A percentile compares a stretch with the other conserved stretches of the same genome.
These are phyloP conservation scores for Colletotrichum kahawae DNA, from an alignment of 2,329 filamentous ascomycete genomes.

Conservation along the genomic window DNA sequence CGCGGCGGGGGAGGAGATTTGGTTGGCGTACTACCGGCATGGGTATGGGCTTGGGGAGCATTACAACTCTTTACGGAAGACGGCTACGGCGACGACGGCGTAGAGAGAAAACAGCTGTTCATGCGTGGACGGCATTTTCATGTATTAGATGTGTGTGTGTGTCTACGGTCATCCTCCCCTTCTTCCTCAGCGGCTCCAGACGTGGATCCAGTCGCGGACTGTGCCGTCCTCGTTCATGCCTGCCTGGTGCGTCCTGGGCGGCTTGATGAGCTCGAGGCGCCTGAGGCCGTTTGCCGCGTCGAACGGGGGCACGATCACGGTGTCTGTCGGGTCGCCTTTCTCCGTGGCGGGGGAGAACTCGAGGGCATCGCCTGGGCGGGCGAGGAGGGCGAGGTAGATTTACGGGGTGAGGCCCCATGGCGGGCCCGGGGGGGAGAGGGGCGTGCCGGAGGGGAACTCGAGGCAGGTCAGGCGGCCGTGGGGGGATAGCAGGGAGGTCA, in stretches of 20 bases:
- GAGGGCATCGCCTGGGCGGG: slow-evolving; percentile 70
- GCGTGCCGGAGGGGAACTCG: slow-evolving; percentile 80
- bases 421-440: slow-evolving; percentile 68
- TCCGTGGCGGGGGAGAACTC: slow-evolving; percentile 48
- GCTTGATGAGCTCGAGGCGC: slow-evolving; percentile 55
- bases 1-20: slow-evolving; percentile 58
- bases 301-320: slow-evolving; percentile 49
- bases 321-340: slow-evolving; percentile 25
- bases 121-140: neutral
- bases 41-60: slow-evolving; percentile 95
- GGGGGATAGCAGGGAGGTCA: slow-evolving; percentile 53
- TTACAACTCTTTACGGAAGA: slow-evolving; percentile 83
- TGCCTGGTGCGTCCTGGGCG: slow-evolving; percentile 51
- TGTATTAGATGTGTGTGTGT: neutral
- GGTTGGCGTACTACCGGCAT: slow-evolving; percentile 95
- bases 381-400: slow-evolving; percentile 75
- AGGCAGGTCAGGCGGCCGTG: slow-evolving; percentile 65
- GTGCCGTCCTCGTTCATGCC: slow-evolving; percentile 50
- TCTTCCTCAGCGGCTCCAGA: slow-evolving; percentile 48
- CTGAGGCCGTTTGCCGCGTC: slow-evolving; percentile 40
- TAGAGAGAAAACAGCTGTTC: neutral
- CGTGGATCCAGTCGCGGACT: slow-evolving; percentile 57
- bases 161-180: neutral
- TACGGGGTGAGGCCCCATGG: slow-evolving; percentile 74
- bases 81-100: slow-evolving; percentile 33